Evolutionary conservation across 1,284 basidiomycete genomes (phyloP), one percentile per base, ranked within the genome.

Genomic region (Leccinum solheimii): DNA sequence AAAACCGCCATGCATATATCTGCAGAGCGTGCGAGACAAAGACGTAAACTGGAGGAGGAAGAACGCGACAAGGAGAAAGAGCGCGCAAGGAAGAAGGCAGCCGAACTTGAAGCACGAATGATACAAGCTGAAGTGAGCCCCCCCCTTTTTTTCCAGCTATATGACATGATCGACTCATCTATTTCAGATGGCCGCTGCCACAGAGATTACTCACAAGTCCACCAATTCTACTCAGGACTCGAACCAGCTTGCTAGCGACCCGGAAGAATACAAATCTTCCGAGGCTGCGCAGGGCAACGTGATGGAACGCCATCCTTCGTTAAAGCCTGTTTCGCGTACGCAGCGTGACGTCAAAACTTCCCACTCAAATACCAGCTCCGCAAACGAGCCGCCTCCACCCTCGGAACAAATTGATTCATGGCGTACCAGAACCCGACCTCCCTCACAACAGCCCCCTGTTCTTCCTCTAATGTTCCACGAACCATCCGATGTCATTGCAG

Each of bases 1-100:
- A 92, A 92, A 67, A 87, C 88, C 49, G 84, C 93, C 55, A 97
- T 98, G 95, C 93, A 95, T 65, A 85, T 79, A 59, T 94, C 94
- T 3, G 95, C 95, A 3, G 94, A 94, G 68, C 85, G 94, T 56
- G 95, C 95, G 1, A 88, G 87, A 69, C 79, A 86, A 62, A 80
- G 91, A 61, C 79, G 94, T 54, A 85, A 94, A 70, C 86, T 91
- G 54, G 95, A 97, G 69, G 95, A 98, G 72, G 87, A 87, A 64
- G 91, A 94, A 67, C 82, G 95, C 13, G 88, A 92, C 70, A 89
- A 86, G 43, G 90, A 92, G 66, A 87, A 86, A 63, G 94, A 96
- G 69, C 81, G 95, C 23, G 95, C 95, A 3, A 83, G 86, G 63
- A 84, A 81, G 75, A 97, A 97, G 76, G 95, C 95, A 13, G 85